Evolutionary conservation across 2,329 filamentous ascomycete genomes (phyloP).

Genomic region (Aspergillus fijiensis): DNA sequence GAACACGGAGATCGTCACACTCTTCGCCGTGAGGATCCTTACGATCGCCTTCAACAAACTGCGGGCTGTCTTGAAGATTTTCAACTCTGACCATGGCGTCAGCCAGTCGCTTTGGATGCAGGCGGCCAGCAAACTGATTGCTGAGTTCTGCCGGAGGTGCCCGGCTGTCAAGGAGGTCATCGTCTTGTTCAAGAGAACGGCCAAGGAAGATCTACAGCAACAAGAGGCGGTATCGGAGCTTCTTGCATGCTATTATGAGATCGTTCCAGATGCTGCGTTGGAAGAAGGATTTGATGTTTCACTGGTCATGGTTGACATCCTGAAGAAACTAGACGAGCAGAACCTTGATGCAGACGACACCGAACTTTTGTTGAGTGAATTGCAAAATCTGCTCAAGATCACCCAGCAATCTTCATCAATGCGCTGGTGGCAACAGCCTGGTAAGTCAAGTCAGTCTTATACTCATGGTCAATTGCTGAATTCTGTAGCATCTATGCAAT

Average conservation of each 20-base stretch:
- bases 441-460: constrained; percentile 31
- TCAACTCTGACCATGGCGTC: constrained; percentile 51
- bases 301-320: constrained; percentile 65
- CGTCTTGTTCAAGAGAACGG: constrained; percentile 67
- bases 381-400: constrained; percentile 78
- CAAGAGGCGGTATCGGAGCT: constrained; percentile 76
- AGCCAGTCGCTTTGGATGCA: constrained; percentile 64
- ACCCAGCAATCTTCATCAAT: constrained; percentile 78
- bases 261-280: constrained; percentile 74
- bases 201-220: constrained; percentile 69
- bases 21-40: constrained; percentile 80
- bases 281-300: constrained; percentile 89
- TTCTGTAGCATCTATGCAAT: constrained; percentile 37
- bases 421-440: constrained; percentile 81
- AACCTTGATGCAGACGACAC: constrained; percentile 49
- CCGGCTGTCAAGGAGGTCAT: constrained; percentile 82
- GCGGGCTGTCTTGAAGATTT: constrained; percentile 60
- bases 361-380: constrained; percentile 66
- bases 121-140: constrained; percentile 64
- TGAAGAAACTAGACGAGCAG: constrained; percentile 60
- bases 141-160: constrained; percentile 74
- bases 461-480: constrained; percentile 4
- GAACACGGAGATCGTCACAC: constrained; percentile 74
- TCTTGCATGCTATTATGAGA: constrained; percentile 79
- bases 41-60: constrained; percentile 79